Evolutionary conservation across 2,329 filamentous ascomycete species (phyloP), one percentile per base, ranked within the genome.

Genomic region (Teratosphaeria pseudoeucalypti): DNA sequence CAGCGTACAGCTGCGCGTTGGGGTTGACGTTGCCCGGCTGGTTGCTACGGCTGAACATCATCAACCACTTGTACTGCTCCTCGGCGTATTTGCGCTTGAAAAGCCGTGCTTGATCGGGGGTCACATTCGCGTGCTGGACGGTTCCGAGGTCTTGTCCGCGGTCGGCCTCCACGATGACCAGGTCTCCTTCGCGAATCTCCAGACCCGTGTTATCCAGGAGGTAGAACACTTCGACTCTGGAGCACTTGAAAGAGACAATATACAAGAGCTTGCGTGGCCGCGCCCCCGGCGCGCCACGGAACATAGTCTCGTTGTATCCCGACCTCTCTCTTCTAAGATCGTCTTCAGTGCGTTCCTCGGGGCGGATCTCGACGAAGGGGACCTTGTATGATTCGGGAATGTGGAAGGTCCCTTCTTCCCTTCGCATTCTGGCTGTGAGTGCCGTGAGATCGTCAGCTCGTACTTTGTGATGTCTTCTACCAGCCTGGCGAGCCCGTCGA

Each of bases 151-250:
- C 95, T 26, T 91, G 95, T 54, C 94, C 94, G 63, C 94, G 90
- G 73, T 99, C 95, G 27, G 94, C 94, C 75, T 99, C 94, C 19
- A 96, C 92, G 66, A 99, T 97, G 62, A 99, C 95, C 57, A 97
- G 80, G 71, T 99, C 94, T 34, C 94, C 94, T 19, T 87, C 86
- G 68, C 92, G 94, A 58, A 97, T 88, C 23, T 89, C 88, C 34
- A 99, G 81, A 2, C 94, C 94, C 6, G 92, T 97, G 62, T 92
- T 92, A 72, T 96, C 92, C 73, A 96, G 92, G 37, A 96, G 90
- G 74, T 96, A 97, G 73, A 96, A 99, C 10, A 97, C 90, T 70
- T 97, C 94, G 43, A 92, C 92, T 62, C 94, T 84, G 39, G 90
- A 90, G 72, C 92, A 96, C 75, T 99, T 99, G 83, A 99, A 99